Base-by-base conservation (phyloP, 2,329 filamentous ascomycete genomes). In the Diaporthe capsici region DNA sequence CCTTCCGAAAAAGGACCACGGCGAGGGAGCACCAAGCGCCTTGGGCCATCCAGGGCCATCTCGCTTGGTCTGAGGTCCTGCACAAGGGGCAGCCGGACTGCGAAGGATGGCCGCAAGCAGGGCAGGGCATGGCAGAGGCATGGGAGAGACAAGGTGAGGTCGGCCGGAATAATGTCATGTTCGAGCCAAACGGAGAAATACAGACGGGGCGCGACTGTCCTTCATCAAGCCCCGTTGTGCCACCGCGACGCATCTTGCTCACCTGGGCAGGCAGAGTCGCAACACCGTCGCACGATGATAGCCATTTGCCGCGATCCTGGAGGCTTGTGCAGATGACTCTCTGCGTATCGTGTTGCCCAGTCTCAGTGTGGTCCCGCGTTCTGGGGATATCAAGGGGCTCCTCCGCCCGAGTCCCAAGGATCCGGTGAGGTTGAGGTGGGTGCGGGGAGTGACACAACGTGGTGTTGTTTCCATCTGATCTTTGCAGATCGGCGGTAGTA, bases 61-160 rank as follows among this genome's bases (percentile, higher is more conserved):
- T 76, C 75, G 75, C 73, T 75, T 65, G 42, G 72, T 76, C 42
- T 58, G 75, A 73, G 72, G 74, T 68, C 47, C 75, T 76, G 73
- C 75, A 75, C n/a, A 25, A 63, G 67, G 67, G 73, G 61, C 51
- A 12, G 42, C 47, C 31, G 28, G 25, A 51, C 39, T 51, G 39
- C n/a, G 20, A 34, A 39, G 47, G 53, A 60, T 34, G 53, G 28
- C 42, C 17, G 44, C 39, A 53, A 42, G 57, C 53, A 60, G 51
- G 70, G 55, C 55, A 60, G 47, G 28, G 55, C 39, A 39, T 72
- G 55, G 42, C 25, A 53, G 71, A 65, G 57, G 28, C 3, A 51
- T 61, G 44, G 20, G 42, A 61, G 57, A 63, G 71, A 65, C 47
- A 72, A 37, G 71, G 71, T 63, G 44, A 72, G 42, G 55, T 57